Percentiles rank a stretch among this genome's conserved stretches.
Conservation (phyloP, 495 filamentous ascomycete species). For the Aspergillus indologenus region DNA sequence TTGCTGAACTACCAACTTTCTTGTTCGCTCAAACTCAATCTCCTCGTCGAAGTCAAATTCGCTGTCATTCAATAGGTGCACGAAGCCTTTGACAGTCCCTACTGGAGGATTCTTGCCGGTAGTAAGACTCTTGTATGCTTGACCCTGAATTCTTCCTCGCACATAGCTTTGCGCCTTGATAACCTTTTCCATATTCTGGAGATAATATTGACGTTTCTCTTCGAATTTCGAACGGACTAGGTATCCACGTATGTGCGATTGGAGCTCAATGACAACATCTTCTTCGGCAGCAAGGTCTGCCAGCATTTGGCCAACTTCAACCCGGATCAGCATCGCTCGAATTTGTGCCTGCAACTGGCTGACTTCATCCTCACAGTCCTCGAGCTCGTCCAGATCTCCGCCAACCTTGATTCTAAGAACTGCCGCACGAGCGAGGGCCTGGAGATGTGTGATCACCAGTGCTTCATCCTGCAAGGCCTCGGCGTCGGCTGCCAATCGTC, state of each 20-base stretch:
- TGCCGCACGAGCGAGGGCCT: conserved; percentile 72
- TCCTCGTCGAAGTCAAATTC: conserved; percentile 99
- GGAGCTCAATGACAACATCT: conserved; percentile 66
- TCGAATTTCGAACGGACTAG: conserved; percentile 72
- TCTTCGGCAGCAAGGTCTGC: conserved; percentile 78
- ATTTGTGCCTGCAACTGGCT: conserved; percentile 67
- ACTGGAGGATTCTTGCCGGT: conserved; percentile 97
- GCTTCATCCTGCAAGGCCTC: conserved; percentile 59
- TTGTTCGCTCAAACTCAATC: conserved; percentile 87
- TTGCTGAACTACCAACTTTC: conserved; percentile 94
- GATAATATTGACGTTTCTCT: conserved; percentile 83
- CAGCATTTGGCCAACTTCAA: conserved; percentile 65
- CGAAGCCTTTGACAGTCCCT: conserved; percentile 93
- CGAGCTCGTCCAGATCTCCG: conserved; percentile 66
- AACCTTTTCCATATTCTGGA: conserved; percentile 97
- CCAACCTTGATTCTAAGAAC: conserved; percentile 70
- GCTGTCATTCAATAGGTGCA: conserved; percentile 95
- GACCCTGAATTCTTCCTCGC: conserved; percentile 86
- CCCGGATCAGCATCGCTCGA: conserved; percentile 75
- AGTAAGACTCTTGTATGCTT: conserved; percentile 94
- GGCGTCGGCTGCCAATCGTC: conserved; percentile 41
- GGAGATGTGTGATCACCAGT: conserved; percentile 58
- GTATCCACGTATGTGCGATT: conserved; percentile 70
- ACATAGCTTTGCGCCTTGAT: conserved; percentile 98
- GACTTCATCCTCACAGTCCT: conserved; percentile 74